These are phyloP conservation scores for Cladochytrium replicatum DNA, from an alignment of 192 early-diverging fungal species.

Conservation along the genomic window DNA sequence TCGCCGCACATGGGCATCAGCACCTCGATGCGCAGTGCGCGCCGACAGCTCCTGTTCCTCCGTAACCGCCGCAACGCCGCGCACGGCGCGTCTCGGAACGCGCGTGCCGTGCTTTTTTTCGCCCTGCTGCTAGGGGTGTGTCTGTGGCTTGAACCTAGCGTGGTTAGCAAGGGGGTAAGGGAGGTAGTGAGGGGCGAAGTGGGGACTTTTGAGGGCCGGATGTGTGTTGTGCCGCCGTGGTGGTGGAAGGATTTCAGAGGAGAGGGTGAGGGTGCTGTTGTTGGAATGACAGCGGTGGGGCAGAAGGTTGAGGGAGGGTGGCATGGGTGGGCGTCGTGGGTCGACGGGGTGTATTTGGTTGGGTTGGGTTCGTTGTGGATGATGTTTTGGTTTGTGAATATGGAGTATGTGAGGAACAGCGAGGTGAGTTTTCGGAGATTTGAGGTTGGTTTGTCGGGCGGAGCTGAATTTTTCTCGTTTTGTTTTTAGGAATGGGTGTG, in stretches of 20 bases:
- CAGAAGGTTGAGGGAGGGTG: background rate
- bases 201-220: background rate
- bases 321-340: constrained; percentile 27
- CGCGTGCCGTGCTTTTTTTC: constrained; percentile 10
- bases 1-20: too few species aligned
- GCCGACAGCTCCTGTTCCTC: too few species aligned
- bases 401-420: constrained; percentile 24
- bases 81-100: too few species aligned
- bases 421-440: constrained; percentile 12
- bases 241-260: constrained; percentile 17
- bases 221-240: constrained; percentile 31
- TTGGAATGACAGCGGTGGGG: background rate
- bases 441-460: background rate
- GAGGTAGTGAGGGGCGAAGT: background rate
- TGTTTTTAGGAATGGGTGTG: constrained; percentile 31
- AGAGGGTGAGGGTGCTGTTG: background rate
- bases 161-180: constrained; percentile 12
- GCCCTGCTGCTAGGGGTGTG: constrained; percentile 1
- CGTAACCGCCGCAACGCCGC: too few species aligned
- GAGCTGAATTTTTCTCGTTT: constrained; percentile 2
- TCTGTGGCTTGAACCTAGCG: constrained; percentile 15
- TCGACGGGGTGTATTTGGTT: constrained; percentile 22
- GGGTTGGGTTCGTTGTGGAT: constrained; percentile 7
- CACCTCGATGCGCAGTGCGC: too few species aligned
- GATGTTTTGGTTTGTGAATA: constrained; percentile 14